phyloP scores from a whole-genome alignment of 1,139 yeast species.

The Candida sojae region DNA sequence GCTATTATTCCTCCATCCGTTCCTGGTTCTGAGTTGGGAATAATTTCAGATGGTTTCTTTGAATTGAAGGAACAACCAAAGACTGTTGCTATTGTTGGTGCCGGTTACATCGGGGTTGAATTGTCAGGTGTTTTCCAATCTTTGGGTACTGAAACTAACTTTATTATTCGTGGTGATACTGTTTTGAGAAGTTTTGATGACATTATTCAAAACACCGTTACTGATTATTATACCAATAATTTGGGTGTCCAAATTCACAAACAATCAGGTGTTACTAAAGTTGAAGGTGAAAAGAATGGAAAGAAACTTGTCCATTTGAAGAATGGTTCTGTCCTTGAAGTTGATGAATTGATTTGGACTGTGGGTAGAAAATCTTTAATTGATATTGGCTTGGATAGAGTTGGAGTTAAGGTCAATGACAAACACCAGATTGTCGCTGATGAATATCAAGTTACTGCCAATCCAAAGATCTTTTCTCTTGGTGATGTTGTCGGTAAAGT shows the following conservation, averaged over 20 bases:
- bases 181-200: slow-evolving; percentile 88
- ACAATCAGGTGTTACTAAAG: slow-evolving; percentile 55
- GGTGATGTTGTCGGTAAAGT: slow-evolving; percentile 94
- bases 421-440: slow-evolving; percentile 69
- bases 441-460: slow-evolving; percentile 82
- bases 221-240: slow-evolving; percentile 74
- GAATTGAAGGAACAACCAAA: slow-evolving; percentile 80
- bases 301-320: slow-evolving; percentile 60
- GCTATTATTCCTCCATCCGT: slow-evolving; percentile 71
- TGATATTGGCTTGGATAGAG: slow-evolving; percentile 73
- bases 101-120: slow-evolving; percentile 97
- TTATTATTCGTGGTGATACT: slow-evolving; percentile 87
- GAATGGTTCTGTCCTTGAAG: slow-evolving; percentile 59
- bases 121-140: slow-evolving; percentile 91
- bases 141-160: slow-evolving; percentile 82
- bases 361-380: slow-evolving; percentile 82
- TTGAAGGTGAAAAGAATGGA: slow-evolving; percentile 63
- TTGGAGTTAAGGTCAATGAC: slow-evolving; percentile 66
- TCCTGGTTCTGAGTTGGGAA: slow-evolving; percentile 83
- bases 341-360: slow-evolving; percentile 89
- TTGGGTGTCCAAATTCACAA: slow-evolving; percentile 80
- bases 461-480: slow-evolving; percentile 73
- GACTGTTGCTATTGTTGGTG: slow-evolving; percentile 93
- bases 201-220: slow-evolving; percentile 73
- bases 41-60: slow-evolving; percentile 91